Evolutionary conservation across 495 filamentous ascomycete species (phyloP).

Genomic region (Viridothelium virens): DNA sequence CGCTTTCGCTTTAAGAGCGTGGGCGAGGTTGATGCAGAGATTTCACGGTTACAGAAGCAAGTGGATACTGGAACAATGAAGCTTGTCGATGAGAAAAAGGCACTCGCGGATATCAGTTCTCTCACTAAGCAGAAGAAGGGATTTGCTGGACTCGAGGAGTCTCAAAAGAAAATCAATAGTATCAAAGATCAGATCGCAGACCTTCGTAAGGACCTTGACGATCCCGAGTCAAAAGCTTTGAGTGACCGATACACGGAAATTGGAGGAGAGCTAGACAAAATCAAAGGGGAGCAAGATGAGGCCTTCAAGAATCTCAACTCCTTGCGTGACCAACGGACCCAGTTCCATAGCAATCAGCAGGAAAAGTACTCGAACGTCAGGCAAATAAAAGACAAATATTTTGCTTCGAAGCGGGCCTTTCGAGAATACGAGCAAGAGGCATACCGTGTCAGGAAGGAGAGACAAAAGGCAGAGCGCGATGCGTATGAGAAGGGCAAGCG

Average conservation of each 20-base stretch:
- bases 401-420: constrained; percentile 64
- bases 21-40: constrained; percentile 78
- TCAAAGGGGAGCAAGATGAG: constrained; percentile 85
- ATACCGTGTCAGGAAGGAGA: constrained; percentile 64
- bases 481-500: constrained; percentile 62
- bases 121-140: constrained; percentile 83
- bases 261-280: constrained; percentile 72
- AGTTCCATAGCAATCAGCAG: constrained; percentile 72
- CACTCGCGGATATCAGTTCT: constrained; percentile 68
- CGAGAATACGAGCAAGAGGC: constrained; percentile 73
- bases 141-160: constrained; percentile 72
- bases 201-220: constrained; percentile 75
- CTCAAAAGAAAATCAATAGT: constrained; percentile 76
- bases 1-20: constrained; percentile 74
- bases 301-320: constrained; percentile 76
- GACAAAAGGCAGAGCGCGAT: constrained; percentile 70
- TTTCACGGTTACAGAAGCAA: constrained; percentile 68
- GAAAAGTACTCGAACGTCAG: constrained; percentile 72
- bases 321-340: constrained; percentile 82
- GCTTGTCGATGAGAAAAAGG: constrained; percentile 94
- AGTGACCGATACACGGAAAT: constrained; percentile 74
- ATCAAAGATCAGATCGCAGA: constrained; percentile 77
- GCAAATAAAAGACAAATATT: constrained; percentile 80
- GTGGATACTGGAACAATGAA: constrained; percentile 84
- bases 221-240: constrained; percentile 84